phyloP scores from a whole-genome alignment of 441 rosid genomes.

The Gossypium lobatum region DNA sequence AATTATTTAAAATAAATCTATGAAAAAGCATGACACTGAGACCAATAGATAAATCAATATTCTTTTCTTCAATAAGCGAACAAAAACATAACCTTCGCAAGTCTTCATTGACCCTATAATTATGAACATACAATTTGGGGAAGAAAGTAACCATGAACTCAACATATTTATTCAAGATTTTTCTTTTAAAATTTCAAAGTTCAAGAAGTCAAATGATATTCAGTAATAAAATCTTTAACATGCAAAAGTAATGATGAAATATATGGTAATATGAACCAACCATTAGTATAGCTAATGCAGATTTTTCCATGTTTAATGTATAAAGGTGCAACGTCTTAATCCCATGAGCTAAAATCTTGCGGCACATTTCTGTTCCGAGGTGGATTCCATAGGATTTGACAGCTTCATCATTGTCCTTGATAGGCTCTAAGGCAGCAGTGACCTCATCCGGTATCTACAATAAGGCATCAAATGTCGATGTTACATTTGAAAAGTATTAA shows the following conservation, averaged over 20 bases:
- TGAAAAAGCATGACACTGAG: too few species aligned
- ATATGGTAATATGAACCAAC: slow-evolving; percentile 26
- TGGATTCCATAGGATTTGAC: slow-evolving; percentile 84
- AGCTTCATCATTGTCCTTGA: slow-evolving; percentile 94
- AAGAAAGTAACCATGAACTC: too few species aligned
- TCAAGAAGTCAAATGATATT: not conserved
- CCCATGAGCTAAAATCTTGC: slow-evolving; percentile 80
- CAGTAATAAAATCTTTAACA: too few species aligned
- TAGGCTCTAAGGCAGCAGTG: slow-evolving; percentile 81
- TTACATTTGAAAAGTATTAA: not conserved
- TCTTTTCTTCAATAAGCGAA: too few species aligned
- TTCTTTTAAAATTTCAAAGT: not conserved
- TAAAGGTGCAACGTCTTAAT: slow-evolving; percentile 80
- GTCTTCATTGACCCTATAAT: too few species aligned
- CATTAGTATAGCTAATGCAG: slow-evolving; percentile 83
- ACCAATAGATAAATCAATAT: too few species aligned
- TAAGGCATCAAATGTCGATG: slow-evolving; percentile 6
- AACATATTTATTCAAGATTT: too few species aligned
- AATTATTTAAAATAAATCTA: too few species aligned
- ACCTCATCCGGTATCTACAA: slow-evolving; percentile 78
- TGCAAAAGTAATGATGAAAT: slow-evolving; percentile 12
- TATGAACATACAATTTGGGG: too few species aligned
- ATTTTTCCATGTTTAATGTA: slow-evolving; percentile 91
- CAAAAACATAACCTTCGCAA: too few species aligned
- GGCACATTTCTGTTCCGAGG: slow-evolving; percentile 93